Conservation (phyloP, 306 rosid genomes). For the Canavalia gladiata region DNA sequence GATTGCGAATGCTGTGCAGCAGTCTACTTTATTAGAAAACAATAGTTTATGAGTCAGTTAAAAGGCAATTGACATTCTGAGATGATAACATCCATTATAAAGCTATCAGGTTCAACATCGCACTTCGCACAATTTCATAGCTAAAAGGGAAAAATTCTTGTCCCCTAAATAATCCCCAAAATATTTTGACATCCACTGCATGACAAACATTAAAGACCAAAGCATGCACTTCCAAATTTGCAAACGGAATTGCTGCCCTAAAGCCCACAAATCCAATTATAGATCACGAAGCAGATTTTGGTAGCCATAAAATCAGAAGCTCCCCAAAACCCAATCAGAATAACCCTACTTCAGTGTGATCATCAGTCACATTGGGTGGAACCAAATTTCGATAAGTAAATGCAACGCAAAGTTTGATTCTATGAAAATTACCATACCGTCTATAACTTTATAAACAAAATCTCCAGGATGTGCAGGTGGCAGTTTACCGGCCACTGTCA, state of each 20-base stretch:
- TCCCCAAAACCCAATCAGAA: slow-evolving; percentile 6
- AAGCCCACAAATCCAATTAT: neutral
- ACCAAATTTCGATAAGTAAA: neutral
- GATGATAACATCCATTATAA: slow-evolving; percentile 20
- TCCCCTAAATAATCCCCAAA: neutral
- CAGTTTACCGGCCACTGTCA: slow-evolving; percentile 70
- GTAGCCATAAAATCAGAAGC: slow-evolving; percentile 3
- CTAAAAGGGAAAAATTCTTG: slow-evolving; percentile 7
- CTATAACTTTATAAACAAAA: slow-evolving; percentile 66
- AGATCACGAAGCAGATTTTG: neutral
- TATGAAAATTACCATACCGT: slow-evolving; percentile 56
- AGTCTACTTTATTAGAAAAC: slow-evolving; percentile 4
- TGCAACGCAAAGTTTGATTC: neutral
- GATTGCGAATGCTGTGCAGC: slow-evolving; percentile 4
- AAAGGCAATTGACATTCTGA: slow-evolving; percentile 36
- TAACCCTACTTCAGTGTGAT: slow-evolving; percentile 12
- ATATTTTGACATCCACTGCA: slow-evolving; percentile 16
- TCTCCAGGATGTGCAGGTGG: slow-evolving; percentile 65
- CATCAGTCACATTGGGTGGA: neutral
- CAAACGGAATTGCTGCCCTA: neutral
- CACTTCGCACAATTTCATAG: neutral
- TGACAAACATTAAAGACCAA: neutral
- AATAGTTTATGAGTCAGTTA: slow-evolving; percentile 13
- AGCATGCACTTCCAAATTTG: slow-evolving; percentile 24
- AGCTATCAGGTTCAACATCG: slow-evolving; percentile 8